These are phyloP conservation scores for Cantharellus cinnabarinus DNA, from an alignment of 768 basidiomycete species.

Conservation along the genomic window DNA sequence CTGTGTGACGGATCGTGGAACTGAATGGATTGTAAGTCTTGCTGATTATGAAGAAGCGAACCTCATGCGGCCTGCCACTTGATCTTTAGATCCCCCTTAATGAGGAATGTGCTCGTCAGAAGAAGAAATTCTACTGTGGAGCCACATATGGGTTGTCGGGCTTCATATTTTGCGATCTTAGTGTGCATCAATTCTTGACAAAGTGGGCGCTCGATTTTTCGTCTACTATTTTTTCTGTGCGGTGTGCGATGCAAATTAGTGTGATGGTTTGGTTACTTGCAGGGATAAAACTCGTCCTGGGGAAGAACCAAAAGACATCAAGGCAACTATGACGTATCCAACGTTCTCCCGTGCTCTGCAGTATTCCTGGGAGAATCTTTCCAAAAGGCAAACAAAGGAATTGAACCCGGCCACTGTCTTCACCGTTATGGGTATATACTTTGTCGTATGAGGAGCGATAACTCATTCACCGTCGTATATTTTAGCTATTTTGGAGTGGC, in stretches of 20 bases:
- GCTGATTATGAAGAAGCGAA: background rate
- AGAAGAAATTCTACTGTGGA: conserved; percentile 78
- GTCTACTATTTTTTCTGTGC: conserved; percentile 1
- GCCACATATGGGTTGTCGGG: conserved; percentile 79
- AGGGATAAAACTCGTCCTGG: conserved; percentile 29
- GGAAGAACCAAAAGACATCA: conserved; percentile 22
- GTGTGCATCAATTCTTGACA: conserved; percentile 67
- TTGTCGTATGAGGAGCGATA: background rate
- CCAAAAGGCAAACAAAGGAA: conserved; percentile 60
- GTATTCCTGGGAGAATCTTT: conserved; percentile 48
- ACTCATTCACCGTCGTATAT: background rate
- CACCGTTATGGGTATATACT: conserved; percentile 40
- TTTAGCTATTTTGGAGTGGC: conserved; percentile 69
- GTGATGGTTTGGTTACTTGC: conserved; percentile 25
- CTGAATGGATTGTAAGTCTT: conserved; percentile 46
- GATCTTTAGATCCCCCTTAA: conserved; percentile 49
- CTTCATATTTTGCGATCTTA: conserved; percentile 86
- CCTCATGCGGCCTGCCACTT: background rate
- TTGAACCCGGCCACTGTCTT: conserved; percentile 60
- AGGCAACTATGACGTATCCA: conserved; percentile 44
- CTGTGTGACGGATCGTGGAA: conserved; percentile 64
- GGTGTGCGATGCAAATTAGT: background rate
- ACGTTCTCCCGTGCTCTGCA: conserved; percentile 40
- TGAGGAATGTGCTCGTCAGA: conserved; percentile 47
- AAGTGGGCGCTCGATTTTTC: conserved; percentile 16